A percentile compares a stretch with the other conserved stretches of the same genome.
Conservation (phyloP, 192 early-diverging fungal genomes). For the Backusella luteola region DNA sequence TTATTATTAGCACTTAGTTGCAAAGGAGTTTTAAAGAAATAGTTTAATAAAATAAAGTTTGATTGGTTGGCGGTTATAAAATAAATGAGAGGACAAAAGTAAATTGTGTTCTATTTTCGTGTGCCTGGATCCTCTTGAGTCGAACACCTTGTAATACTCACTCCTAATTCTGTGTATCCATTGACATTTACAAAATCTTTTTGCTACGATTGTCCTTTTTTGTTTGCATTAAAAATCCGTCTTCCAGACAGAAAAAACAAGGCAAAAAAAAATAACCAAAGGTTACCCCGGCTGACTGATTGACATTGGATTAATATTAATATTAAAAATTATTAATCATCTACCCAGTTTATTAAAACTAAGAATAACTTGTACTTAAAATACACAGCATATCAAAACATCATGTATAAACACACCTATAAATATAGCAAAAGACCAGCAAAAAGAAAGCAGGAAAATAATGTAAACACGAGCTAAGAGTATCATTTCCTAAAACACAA, state of each 20-base stretch:
- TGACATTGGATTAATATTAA: neutral
- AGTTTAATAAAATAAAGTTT: neutral
- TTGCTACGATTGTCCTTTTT: neutral
- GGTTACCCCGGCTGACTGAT: neutral
- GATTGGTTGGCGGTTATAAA: conserved; percentile 9
- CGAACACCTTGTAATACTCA: neutral
- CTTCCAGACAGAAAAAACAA: neutral
- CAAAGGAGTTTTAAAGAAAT: neutral
- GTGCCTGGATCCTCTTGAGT: conserved; percentile 11
- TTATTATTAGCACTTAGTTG: neutral
- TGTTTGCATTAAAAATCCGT: neutral
- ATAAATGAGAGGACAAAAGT: conserved; percentile 2
- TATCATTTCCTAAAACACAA: neutral
- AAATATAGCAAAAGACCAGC: neutral
- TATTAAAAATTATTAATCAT: neutral
- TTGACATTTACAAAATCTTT: neutral
- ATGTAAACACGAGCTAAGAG: neutral
- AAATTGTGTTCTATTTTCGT: conserved; percentile 5
- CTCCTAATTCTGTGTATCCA: conserved; percentile 10
- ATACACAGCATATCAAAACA: neutral
- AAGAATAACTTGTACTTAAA: neutral
- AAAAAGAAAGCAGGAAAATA: neutral
- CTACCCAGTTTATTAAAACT: neutral
- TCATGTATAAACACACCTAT: neutral
- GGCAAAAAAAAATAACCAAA: neutral